These are phyloP conservation scores for Microsporum canis DNA, from an alignment of 2,329 filamentous ascomycete species.

Conservation along the genomic window DNA sequence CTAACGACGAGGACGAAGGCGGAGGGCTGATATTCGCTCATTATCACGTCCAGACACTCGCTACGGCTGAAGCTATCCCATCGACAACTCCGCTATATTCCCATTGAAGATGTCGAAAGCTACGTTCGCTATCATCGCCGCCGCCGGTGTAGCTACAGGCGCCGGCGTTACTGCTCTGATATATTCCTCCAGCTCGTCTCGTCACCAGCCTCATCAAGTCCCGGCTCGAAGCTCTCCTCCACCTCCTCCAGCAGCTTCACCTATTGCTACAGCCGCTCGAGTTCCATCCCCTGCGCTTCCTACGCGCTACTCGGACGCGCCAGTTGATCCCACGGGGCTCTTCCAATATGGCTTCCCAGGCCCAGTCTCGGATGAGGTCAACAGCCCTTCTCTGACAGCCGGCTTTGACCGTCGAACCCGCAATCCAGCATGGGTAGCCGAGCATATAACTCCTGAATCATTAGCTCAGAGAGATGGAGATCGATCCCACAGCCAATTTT, in stretches of 20 bases:
- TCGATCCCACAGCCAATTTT: constrained; percentile 69
- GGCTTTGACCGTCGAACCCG: constrained; percentile 80
- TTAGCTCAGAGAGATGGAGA: constrained; percentile 65
- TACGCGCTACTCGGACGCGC: constrained; percentile 27
- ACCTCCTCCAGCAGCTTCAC: constrained; percentile 13
- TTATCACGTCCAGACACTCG: neutral
- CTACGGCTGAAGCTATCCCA: neutral
- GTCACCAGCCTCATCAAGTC: constrained; percentile 33
- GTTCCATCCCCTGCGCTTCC: constrained; percentile 24
- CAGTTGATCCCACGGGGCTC: constrained; percentile 63
- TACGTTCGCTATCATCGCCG: constrained; percentile 63
- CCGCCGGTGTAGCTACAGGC: constrained; percentile 63
- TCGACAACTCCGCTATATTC: neutral
- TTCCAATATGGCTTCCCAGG: constrained; percentile 88
- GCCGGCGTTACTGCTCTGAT: constrained; percentile 60
- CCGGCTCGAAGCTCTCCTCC: constrained; percentile 23
- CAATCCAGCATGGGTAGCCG: constrained; percentile 89
- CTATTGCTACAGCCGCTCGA: constrained; percentile 19
- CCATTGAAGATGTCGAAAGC: constrained; percentile 58
- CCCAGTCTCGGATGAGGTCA: constrained; percentile 70
- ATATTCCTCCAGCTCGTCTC: constrained; percentile 49
- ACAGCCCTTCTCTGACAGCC: constrained; percentile 65
- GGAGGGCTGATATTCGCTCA: neutral
- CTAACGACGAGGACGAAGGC: neutral
- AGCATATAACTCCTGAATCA: constrained; percentile 89